Conservation (phyloP, 129 eudicot genomes). For the Smallanthus sonchifolius region DNA sequence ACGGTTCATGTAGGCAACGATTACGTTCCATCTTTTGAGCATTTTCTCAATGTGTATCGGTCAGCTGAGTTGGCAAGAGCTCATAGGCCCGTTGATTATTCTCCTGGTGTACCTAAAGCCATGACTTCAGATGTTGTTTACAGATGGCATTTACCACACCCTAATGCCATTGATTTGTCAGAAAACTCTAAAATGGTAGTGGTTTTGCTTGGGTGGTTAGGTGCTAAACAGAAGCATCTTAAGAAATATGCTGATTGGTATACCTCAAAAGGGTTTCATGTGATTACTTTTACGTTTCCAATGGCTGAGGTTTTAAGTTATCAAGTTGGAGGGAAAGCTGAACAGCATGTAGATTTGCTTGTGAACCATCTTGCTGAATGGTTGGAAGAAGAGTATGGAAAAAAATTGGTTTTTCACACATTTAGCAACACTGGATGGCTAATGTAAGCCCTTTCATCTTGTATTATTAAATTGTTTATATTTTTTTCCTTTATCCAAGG, state of each 20-base stretch:
- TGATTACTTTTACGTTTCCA: slow-evolving; percentile 84
- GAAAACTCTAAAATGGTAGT: slow-evolving; percentile 78
- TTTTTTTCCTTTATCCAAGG: not conserved
- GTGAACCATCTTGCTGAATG: slow-evolving; percentile 79
- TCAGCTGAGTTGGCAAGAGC: slow-evolving; percentile 65
- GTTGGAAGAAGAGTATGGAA: slow-evolving; percentile 81
- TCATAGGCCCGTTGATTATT: slow-evolving; percentile 49
- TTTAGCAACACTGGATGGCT: slow-evolving; percentile 99
- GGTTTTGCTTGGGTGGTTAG: slow-evolving; percentile 94
- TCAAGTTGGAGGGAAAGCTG: slow-evolving; percentile 91
- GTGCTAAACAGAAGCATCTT: slow-evolving; percentile 96
- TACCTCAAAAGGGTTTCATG: slow-evolving; percentile 93
- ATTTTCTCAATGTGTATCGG: slow-evolving; percentile 39
- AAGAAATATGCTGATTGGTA: slow-evolving; percentile 91
- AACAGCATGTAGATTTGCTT: slow-evolving; percentile 67
- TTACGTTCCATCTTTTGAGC: slow-evolving; percentile 35
- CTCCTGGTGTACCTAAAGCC: slow-evolving; percentile 8
- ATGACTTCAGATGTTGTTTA: slow-evolving; percentile 54
- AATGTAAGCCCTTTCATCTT: slow-evolving; percentile 51
- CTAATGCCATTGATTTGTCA: slow-evolving; percentile 40
- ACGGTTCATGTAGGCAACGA: slow-evolving; percentile 5
- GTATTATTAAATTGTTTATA: not conserved
- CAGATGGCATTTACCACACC: slow-evolving; percentile 90
- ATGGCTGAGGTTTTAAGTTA: slow-evolving; percentile 77
- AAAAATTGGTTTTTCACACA: slow-evolving; percentile 85